Evolutionary conservation across 129 eudicot genomes (phyloP), one percentile per base, ranked within the genome.

Genomic region (Escallonia herrerae): DNA sequence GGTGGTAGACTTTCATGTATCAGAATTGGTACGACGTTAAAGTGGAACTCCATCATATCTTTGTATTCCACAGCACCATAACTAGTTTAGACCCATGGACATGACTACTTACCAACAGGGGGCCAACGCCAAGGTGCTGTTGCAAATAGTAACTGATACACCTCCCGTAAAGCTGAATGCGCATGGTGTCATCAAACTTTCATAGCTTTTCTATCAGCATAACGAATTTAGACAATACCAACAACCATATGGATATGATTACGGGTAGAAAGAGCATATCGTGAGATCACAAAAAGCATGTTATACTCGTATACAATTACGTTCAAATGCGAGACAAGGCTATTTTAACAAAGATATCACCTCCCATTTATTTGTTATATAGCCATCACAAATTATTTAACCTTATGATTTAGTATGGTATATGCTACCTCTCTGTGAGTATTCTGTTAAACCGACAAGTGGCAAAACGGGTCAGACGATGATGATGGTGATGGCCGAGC

Each of bases 401-500:
- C 65, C 47, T 60, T 63, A 53, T 39, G 46, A 65, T 22, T 22
- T 64, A 64, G 63, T 11, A 52, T 42, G 41, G 42, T 11, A 56
- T 44, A 45, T 44, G 38, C 15, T 15, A 52, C 38, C 22, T 41
- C 2, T 22, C 40, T 56, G 47, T 7, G 37, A 43, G 40, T 42
- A 46, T 47, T 68, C 13, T 58, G 46, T 64, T 67, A 85, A 71
- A 76, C 72, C 8, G 87, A 82, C 61, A 76, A 65, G 41, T 82
- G 84, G 49, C 70, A 66, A 55, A 85, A 42, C 2, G 91, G 84
- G 64, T 85, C 85, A 40, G 80, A 70, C 2, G 88, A 74, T 15
- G 79, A 74, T 40, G 82, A 71, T 59, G 71, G 53, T 38, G 76
- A 68, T 4, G 79, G 51, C 3, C 78, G 56, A 7, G 74, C 72